Evolutionary conservation across 2,329 filamentous ascomycete genomes (phyloP), one percentile per base, ranked within the genome.

Genomic region (Clonostachys solani): DNA sequence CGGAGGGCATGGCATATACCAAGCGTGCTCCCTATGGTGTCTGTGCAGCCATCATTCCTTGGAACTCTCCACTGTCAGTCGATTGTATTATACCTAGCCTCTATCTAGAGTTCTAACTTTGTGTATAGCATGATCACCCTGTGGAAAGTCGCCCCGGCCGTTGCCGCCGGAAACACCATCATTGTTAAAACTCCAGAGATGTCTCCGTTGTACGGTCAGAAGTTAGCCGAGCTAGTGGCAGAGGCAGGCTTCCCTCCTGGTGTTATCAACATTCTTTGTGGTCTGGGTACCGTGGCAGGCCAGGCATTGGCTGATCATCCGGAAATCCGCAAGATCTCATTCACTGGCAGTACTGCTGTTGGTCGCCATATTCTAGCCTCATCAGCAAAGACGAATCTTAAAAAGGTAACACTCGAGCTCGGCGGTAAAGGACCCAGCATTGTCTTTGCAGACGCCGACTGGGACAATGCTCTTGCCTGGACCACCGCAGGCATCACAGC

Each of bases 191-290:
- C 69, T 9, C 71, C 67, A 16, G 76, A 80, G 56, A 77, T 77
- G 56, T 68, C 75, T 0, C 77, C 77, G 0, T 60, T 81, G 40
- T 67, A 69, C 47, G 75, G 77, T 57, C 61, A 83, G 5, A 50
- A 46, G 19, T 53, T 68, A 4, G 63, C 61, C 5, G 78, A 78
- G 36, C 69, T 90, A 19, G 73, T 89, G 53, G 78, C 81, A 52
- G 75, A 89, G 55, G 84, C 85, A n/a, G 87, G 87, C 0, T 89
- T 90, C 59, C 86, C 86, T 3, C 78, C 85, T 1, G 86, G 86
- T 40, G 85, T 89, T 12, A 69, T 90, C 57, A 89, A 90, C 61
- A 75, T 90, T 47, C 57, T 89, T 35, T 86, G 86, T 45, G 87
- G 87, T 2, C 75, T 83, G 54, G 86, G 87, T 15, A 70, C 73